phyloP scores from a whole-genome alignment of 805 yeast species.

The Candida koratica region DNA sequence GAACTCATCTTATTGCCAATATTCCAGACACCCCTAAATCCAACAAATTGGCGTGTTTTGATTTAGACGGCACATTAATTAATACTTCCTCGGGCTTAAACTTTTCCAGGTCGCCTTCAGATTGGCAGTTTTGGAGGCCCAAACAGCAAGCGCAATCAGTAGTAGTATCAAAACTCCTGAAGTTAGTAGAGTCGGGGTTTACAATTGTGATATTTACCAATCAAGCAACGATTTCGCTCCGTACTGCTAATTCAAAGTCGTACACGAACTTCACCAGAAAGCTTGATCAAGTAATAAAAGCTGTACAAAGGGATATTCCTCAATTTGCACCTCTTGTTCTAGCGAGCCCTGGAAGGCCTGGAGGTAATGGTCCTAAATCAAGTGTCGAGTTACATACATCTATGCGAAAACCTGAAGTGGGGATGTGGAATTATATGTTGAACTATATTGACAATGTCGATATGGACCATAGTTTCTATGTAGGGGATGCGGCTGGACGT shows the following conservation, averaged over 20 bases:
- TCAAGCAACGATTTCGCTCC: conserved; percentile 65
- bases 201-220: conserved; percentile 74
- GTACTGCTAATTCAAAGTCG: conserved; percentile 29
- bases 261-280: conserved; percentile 40
- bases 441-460: conserved; percentile 42
- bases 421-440: conserved; percentile 66
- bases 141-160: conserved; percentile 13
- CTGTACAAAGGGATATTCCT: conserved; percentile 19
- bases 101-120: conserved; percentile 56
- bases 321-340: conserved; percentile 40
- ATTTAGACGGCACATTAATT: conserved; percentile 78
- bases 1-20: conserved; percentile 42
- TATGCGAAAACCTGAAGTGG: conserved; percentile 71
- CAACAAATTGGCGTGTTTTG: conserved; percentile 65
- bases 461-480: conserved; percentile 50
- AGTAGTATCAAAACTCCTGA: conserved; percentile 21
- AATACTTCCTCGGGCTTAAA: conserved; percentile 57
- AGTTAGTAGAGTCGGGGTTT: conserved; percentile 22
- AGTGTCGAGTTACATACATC: conserved; percentile 28
- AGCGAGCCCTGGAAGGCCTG: conserved; percentile 60
- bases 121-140: conserved; percentile 59
- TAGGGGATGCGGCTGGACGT: conserved; percentile 98
- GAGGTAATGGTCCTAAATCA: conserved; percentile 18
- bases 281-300: conserved; percentile 33
- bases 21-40: conserved; percentile 7